Percentiles rank a stretch among this genome's conserved stretches.
Evolutionary conservation across 106 monocot species (phyloP).

Genomic region (Ottelia alismoides): DNA sequence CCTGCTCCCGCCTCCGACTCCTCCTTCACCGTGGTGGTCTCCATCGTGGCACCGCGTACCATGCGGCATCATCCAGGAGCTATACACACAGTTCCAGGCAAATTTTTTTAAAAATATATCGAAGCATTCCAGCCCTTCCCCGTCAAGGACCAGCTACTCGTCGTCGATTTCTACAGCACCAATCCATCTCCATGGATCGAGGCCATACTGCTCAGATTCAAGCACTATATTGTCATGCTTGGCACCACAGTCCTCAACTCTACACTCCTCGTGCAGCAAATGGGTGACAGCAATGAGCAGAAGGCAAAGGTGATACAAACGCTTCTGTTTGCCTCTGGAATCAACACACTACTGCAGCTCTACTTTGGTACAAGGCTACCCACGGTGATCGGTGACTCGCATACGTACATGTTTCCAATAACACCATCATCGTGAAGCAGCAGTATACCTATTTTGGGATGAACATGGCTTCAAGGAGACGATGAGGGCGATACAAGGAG

Average conservation of each 20-base stretch:
- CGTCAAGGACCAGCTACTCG: conserved; percentile 43
- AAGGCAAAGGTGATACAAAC: conserved; percentile 86
- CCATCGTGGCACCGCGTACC: too few species aligned
- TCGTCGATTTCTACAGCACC: conserved; percentile 61
- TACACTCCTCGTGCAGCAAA: conserved; percentile 60
- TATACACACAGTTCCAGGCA: too few species aligned
- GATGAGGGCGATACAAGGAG: conserved; percentile 82
- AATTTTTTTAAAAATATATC: too few species aligned
- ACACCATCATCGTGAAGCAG: conserved; percentile 50
- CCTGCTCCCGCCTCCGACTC: too few species aligned
- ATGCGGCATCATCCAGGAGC: too few species aligned
- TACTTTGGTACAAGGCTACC: conserved; percentile 74
- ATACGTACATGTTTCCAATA: conserved; percentile 53
- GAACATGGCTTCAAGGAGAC: conserved; percentile 69
- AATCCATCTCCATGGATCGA: conserved; percentile 58
- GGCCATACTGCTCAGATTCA: conserved; percentile 65
- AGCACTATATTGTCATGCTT: conserved; percentile 83
- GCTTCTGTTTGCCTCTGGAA: conserved; percentile 69
- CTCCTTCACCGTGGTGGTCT: too few species aligned
- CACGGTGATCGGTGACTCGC: conserved; percentile 66
- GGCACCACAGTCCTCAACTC: conserved; percentile 69
- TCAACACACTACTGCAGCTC: conserved; percentile 74
- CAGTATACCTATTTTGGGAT: conserved; percentile 48
- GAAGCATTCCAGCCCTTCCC: conserved; percentile 40
- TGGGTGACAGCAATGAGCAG: conserved; percentile 81